A percentile compares a stretch with the other conserved stretches of the same genome.
phyloP scores from a whole-genome alignment of 164 flowering plant genomes.

The Magnolia kwangsiensis region DNA sequence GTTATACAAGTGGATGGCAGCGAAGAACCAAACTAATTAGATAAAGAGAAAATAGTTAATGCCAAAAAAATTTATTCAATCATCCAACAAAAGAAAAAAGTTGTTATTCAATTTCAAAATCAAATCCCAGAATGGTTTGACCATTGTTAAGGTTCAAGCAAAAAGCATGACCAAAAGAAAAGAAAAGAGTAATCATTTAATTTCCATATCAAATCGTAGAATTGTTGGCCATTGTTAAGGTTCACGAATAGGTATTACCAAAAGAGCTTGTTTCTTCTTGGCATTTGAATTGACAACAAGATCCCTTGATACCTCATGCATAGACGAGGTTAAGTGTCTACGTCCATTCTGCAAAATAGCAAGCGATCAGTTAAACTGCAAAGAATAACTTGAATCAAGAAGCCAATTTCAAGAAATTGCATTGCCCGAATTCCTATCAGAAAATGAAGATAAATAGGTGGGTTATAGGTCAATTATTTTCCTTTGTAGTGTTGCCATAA shows the following conservation, averaged over 20 bases:
- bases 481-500: neutral
- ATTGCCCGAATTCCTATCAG: neutral
- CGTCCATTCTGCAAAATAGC: slow-evolving; percentile 78
- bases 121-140: neutral
- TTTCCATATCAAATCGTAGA: neutral
- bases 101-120: neutral
- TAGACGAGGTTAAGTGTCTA: slow-evolving; percentile 77
- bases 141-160: neutral
- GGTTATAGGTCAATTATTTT: neutral
- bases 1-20: no score
- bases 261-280: slow-evolving; percentile 84
- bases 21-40: no score
- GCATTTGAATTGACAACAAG: slow-evolving; percentile 78
- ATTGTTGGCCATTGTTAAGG: neutral
- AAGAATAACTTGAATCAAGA: neutral
- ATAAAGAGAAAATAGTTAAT: no score
- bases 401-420: neutral
- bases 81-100: neutral
- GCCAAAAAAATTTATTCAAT: no score
- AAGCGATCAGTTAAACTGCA: neutral
- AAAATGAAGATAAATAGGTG: neutral
- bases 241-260: slow-evolving; percentile 43
- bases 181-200: neutral
- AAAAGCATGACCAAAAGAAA: neutral
- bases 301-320: slow-evolving; percentile 96